Conservation (phyloP, 139 green algal genomes). For the Coelastrella sp. region DNA sequence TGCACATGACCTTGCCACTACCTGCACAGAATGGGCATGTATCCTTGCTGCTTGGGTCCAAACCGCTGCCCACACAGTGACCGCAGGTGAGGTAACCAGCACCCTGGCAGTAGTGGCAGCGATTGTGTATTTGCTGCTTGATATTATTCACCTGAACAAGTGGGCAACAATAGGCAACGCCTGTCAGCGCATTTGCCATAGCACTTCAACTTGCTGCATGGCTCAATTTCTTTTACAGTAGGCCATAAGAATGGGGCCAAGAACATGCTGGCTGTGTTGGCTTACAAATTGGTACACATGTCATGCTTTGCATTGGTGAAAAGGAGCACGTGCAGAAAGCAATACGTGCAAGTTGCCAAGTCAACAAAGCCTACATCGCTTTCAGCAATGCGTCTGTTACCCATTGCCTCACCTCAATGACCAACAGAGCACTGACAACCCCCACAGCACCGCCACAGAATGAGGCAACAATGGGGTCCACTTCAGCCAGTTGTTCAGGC, state of each 20-base stretch:
- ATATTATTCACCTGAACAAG: slow-evolving; percentile 84
- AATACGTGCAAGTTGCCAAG: too few species aligned
- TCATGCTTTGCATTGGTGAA: too few species aligned
- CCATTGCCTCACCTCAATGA: slow-evolving; percentile 82
- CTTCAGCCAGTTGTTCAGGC: slow-evolving; percentile 89
- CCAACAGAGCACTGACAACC: slow-evolving; percentile 92
- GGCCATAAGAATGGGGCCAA: not conserved
- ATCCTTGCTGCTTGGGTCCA: slow-evolving; percentile 38
- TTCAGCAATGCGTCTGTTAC: too few species aligned
- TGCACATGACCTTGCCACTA: slow-evolving; percentile 98
- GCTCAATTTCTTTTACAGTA: too few species aligned
- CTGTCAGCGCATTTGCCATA: too few species aligned
- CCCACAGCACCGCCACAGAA: slow-evolving; percentile 98
- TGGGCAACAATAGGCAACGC: not conserved
- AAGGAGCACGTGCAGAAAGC: too few species aligned
- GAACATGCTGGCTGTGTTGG: not conserved
- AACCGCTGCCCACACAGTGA: slow-evolving; percentile 81
- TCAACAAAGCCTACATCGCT: too few species aligned
- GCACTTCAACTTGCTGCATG: too few species aligned
- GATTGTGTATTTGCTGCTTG: slow-evolving; percentile 78
- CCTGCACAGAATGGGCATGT: slow-evolving; percentile 79
- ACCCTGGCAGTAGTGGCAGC: slow-evolving; percentile 81
- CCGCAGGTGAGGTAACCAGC: slow-evolving; percentile 96
- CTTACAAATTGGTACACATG: too few species aligned
- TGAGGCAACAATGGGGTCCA: slow-evolving; percentile 98